A percentile compares a stretch with the other conserved stretches of the same genome.
These are phyloP conservation scores for Aspergillus quadricinctus DNA, from an alignment of 2,329 filamentous ascomycete species.

Conservation along the genomic window DNA sequence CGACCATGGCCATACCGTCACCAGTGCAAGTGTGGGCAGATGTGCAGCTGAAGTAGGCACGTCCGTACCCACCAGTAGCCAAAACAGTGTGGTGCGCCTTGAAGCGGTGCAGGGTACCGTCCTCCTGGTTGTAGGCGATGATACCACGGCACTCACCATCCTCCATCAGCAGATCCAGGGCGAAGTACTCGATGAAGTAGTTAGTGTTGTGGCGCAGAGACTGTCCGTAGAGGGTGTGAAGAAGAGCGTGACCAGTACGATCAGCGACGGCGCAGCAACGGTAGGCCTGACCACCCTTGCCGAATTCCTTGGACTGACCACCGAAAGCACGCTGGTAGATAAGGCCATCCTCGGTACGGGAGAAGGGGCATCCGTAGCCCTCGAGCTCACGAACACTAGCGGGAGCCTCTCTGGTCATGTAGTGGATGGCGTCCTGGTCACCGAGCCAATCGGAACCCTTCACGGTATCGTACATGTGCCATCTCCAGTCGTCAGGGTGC, in stretches of 20 bases:
- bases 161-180: conserved; percentile 94
- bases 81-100: conserved; percentile 93
- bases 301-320: conserved; percentile 91
- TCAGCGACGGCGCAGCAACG: conserved; percentile 94
- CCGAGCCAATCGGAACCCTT: conserved; percentile 97
- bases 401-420: conserved; percentile 95
- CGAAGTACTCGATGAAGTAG: conserved; percentile 99
- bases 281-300: conserved; percentile 97
- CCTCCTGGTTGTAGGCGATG: conserved; percentile 96
- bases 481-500: conserved; percentile 98
- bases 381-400: conserved; percentile 90
- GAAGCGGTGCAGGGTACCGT: conserved; percentile 96
- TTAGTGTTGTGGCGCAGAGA: conserved; percentile 97
- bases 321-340: conserved; percentile 99
- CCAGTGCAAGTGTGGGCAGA: conserved; percentile 98
- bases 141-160: conserved; percentile 95
- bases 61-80: conserved; percentile 94
- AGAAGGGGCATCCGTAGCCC: conserved; percentile 94
- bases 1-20: conserved; percentile 99
- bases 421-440: conserved; percentile 96
- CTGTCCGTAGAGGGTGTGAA: conserved; percentile 98
- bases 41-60: conserved; percentile 97
- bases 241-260: conserved; percentile 91
- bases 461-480: conserved; percentile 99
- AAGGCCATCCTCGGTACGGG: conserved; percentile 87